Evolutionary conservation across 2,329 filamentous ascomycete species (phyloP).

Genomic region (Botrytis deweyae): DNA sequence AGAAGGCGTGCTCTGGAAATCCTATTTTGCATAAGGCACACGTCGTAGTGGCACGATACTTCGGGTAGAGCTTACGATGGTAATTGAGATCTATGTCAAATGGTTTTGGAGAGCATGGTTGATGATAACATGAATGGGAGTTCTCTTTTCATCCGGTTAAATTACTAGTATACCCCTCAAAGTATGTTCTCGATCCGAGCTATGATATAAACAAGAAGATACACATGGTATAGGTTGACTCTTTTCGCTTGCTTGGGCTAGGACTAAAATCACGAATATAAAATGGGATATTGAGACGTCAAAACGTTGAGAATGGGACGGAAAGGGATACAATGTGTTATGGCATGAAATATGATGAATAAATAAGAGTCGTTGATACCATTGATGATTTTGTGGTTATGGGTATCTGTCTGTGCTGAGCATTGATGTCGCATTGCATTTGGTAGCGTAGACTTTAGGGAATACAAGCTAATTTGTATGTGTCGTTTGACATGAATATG

Average conservation of each 20-base stretch:
- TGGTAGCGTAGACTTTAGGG: neutral
- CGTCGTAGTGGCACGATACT: neutral
- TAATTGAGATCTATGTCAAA: neutral
- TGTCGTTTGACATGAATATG: neutral
- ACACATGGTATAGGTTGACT: neutral
- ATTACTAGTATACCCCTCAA: neutral
- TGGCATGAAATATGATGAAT: neutral
- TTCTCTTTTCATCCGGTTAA: neutral
- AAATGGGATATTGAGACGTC: neutral
- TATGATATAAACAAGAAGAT: neutral
- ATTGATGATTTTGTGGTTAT: neutral
- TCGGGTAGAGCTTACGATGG: neutral
- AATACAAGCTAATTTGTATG: neutral
- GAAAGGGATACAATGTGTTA: neutral
- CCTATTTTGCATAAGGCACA: constrained; percentile 70
- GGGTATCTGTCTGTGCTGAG: neutral
- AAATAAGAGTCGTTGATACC: neutral
- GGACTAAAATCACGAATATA: neutral
- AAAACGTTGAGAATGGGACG: neutral
- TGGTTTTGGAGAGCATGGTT: neutral
- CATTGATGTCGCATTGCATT: neutral
- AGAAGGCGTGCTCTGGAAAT: constrained; percentile 98
- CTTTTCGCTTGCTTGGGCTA: neutral
- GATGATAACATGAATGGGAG: constrained; percentile 4
- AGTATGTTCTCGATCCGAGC: neutral